Percentiles rank a stretch among this genome's conserved stretches.
Conservation (phyloP, 2,329 filamentous ascomycete species). For the Hymenoscyphus fructigenus region DNA sequence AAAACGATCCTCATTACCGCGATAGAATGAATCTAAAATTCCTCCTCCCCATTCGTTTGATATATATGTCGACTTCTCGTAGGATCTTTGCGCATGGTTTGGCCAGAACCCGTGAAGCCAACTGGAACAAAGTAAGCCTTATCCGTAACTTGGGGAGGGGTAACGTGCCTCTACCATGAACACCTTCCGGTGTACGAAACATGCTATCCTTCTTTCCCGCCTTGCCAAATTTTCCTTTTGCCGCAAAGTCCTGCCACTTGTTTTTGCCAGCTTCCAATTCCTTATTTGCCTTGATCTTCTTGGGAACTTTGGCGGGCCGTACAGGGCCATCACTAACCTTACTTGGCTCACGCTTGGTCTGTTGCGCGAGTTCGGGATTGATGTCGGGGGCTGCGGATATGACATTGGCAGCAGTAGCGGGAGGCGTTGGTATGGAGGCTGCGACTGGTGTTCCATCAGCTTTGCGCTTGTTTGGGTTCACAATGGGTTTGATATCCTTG, state of each 20-base stretch:
- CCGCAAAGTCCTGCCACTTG: slow-evolving; percentile 92
- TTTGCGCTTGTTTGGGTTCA: slow-evolving; percentile 76
- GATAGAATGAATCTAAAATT: slow-evolving; percentile 36
- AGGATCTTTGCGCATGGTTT: slow-evolving; percentile 91
- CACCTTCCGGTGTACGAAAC: slow-evolving; percentile 88
- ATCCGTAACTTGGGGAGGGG: neutral
- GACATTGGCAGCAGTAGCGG: slow-evolving; percentile 38
- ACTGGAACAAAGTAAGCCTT: slow-evolving; percentile 56
- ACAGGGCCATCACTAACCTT: slow-evolving; percentile 60
- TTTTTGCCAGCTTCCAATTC: slow-evolving; percentile 87
- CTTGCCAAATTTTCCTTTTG: slow-evolving; percentile 71
- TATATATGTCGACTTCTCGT: slow-evolving; percentile 82
- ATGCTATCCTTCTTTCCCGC: slow-evolving; percentile 84
- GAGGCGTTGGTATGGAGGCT: slow-evolving; percentile 44
- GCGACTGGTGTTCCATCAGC: slow-evolving; percentile 68
- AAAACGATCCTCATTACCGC: neutral
- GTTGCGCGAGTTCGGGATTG: slow-evolving; percentile 62
- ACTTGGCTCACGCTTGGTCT: slow-evolving; percentile 62
- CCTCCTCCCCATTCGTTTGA: slow-evolving; percentile 71
- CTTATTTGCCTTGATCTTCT: slow-evolving; percentile 88
- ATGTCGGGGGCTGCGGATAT: slow-evolving; percentile 49
- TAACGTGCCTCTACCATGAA: slow-evolving; percentile 76
- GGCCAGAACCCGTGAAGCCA: slow-evolving; percentile 92
- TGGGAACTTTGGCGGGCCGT: slow-evolving; percentile 68
- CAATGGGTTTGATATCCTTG: slow-evolving; percentile 79